These are phyloP conservation scores for Phytophthora tubulina DNA, from an alignment of 352 stramenopile genomes.

Conservation along the genomic window DNA sequence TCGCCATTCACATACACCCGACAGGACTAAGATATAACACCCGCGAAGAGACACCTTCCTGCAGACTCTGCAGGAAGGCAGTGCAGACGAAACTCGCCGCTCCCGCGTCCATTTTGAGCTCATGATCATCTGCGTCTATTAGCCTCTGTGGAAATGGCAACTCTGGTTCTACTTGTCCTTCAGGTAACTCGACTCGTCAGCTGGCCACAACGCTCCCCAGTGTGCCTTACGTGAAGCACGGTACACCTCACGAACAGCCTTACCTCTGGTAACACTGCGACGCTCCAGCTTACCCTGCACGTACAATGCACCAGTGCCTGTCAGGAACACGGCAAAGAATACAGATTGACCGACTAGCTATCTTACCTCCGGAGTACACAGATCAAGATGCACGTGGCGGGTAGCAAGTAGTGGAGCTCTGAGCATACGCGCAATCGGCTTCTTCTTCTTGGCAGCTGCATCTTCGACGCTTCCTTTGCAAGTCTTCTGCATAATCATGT, in stretches of 20 bases:
- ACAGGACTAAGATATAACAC: too few species aligned
- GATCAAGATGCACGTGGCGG: slow-evolving; percentile 82
- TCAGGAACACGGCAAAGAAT: slow-evolving; percentile 1
- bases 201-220: slow-evolving; percentile 82
- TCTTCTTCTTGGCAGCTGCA: slow-evolving; percentile 35
- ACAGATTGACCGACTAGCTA: not conserved
- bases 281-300: slow-evolving; percentile 78
- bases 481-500: slow-evolving; percentile 84
- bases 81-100: too few species aligned
- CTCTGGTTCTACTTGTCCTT: slow-evolving; percentile 46
- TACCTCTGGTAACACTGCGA: slow-evolving; percentile 79
- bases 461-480: slow-evolving; percentile 31
- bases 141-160: slow-evolving; percentile 3
- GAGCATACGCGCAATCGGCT: slow-evolving; percentile 68
- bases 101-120: not conserved
- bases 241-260: slow-evolving; percentile 82
- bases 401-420: slow-evolving; percentile 76
- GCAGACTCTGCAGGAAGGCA: too few species aligned
- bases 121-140: slow-evolving; percentile 31
- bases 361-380: slow-evolving; percentile 79
- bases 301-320: slow-evolving; percentile 22
- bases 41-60: too few species aligned
- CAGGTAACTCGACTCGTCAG: slow-evolving; percentile 70
- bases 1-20: too few species aligned
- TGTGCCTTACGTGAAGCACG: slow-evolving; percentile 84